Evolutionary conservation across 164 flowering plant genomes (phyloP), one percentile per base, ranked within the genome.

Genomic region (Tinospora cordifolia): DNA sequence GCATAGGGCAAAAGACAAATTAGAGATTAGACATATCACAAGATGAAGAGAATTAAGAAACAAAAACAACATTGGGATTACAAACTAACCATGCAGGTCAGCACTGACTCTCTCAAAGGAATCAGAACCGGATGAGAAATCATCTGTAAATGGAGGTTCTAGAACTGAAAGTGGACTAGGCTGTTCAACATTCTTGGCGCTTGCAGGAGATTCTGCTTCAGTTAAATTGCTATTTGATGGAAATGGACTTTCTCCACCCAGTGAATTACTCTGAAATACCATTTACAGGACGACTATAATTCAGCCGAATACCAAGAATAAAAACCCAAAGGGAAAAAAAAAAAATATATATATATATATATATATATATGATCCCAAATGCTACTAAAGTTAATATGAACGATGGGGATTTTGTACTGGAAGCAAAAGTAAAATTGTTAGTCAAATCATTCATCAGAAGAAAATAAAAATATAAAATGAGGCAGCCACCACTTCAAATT

Each of bases 161-260:
- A 94, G 76, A 72, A 89, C 85, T 47, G 99, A 94, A 78, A 86
- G 80, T 22, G 96, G 93, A 77, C 93, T 94, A 11, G 91, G 92
- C 71, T 88, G 91, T 58, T 85, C 91, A 65, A 84, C 82, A 51
- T 86, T 95, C 77, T 88, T 88, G 34, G 82, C 80, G 75, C 84
- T 80, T 72, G 71, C 82, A 30, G 84, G 78, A 75, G 92, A 81
- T 75, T 83, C 87, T 25, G 78, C 62, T 71, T 85, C 86, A 74
- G 77, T 54, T 41, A 64, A 76, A 54, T n/a, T 21, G 24, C 24
- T 17, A 54, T 21, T 19, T 54, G 60, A 54, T 54, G 60, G n/a
- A 54, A 54, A 7, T 54, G 60, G 6, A 54, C 21, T 54, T 54
- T 54, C 60, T 17, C 60, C 60, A n/a, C 36, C 36, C 36, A 30